phyloP scores from a whole-genome alignment of 306 rosid genomes.

The Astragalus glycyphyllos region DNA sequence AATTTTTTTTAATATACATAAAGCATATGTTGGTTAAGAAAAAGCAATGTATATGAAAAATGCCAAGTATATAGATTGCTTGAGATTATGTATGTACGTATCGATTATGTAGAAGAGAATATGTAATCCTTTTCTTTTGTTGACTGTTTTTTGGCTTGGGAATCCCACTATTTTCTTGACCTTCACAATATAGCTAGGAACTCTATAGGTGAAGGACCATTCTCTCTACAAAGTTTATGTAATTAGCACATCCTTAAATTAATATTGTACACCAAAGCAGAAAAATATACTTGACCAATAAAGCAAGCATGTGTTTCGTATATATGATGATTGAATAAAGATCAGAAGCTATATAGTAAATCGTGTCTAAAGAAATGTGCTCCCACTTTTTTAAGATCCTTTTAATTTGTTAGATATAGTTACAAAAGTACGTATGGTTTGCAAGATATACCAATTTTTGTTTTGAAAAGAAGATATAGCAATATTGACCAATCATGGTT shows the following conservation, averaged over 20 bases:
- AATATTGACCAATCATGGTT: conserved; percentile 15
- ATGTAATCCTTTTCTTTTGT: conserved; percentile 41
- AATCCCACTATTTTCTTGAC: conserved; percentile 53
- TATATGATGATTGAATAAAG: conserved; percentile 12
- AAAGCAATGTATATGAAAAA: not conserved
- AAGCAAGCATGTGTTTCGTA: conserved; percentile 45
- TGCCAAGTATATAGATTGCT: conserved; percentile 30
- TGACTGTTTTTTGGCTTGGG: conserved; percentile 60
- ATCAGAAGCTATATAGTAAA: conserved; percentile 12
- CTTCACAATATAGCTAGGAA: conserved; percentile 53
- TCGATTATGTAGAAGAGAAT: not conserved
- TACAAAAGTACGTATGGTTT: not conserved
- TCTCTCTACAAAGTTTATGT: conserved; percentile 24
- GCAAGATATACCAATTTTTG: too few species aligned
- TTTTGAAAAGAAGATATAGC: not conserved
- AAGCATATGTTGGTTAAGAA: not conserved
- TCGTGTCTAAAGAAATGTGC: conserved; percentile 34
- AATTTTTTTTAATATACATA: not conserved
- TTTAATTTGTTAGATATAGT: conserved; percentile 17
- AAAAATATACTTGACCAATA: conserved; percentile 55
- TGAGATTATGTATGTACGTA: conserved; percentile 21
- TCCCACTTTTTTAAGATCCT: conserved; percentile 37
- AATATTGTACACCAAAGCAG: conserved; percentile 44
- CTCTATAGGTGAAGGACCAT: conserved; percentile 50
- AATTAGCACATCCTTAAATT: conserved; percentile 26